Base-by-base conservation (phyloP, 2,329 filamentous ascomycete species). In the Epichloe festucae region DNA sequence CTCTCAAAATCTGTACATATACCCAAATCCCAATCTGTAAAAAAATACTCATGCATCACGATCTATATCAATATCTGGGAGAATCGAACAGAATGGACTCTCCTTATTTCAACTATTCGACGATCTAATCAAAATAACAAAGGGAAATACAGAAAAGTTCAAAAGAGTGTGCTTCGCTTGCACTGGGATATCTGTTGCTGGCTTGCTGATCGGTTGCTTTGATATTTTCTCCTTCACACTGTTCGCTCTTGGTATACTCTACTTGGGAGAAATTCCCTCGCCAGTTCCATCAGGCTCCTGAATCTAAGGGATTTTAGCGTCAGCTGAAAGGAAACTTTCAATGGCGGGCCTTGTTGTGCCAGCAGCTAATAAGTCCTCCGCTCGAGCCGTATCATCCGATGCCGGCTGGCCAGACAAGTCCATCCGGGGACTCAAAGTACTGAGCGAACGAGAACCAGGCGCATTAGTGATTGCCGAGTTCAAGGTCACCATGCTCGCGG, bases 401-500 rank as follows among this genome's bases (percentile, higher is more conserved):
- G 46, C 53, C 12, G 45, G 49, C 12, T 35, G 46, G 15, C 49
- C 50, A 11, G 52, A 21, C 42, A 48, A 4, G 19, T 56, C 49
- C 21, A 44, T 5, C 10, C 36, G n/a, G 44, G 53, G 41, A 11
- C 48, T 15, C n/a, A 42, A 36, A 2, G 57, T 63, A 14, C 64
- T 73, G 55, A 66, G 62, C 2, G 68, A 66, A 48, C 56, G 64
- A 19, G 63, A 66, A 4, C 60, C 61, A 12, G 61, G 64, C 14
- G 55, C 49, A 3, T 61, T 62, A 14, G 58, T 66, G 17, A 52
- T 52, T 15, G 63, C 60, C 10, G 77, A 79, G 38, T 73, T 70
- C 19, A 89, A 66, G 0, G 85, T 88, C 49, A 84, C 68, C 76
- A 85, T 87, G 67, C 84, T 88, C 1, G 82, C 82, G 17, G 80